Evolutionary conservation across 139 green algal genomes (phyloP), one percentile per base, ranked within the genome.

Genomic region (Picochlorum sp.): DNA sequence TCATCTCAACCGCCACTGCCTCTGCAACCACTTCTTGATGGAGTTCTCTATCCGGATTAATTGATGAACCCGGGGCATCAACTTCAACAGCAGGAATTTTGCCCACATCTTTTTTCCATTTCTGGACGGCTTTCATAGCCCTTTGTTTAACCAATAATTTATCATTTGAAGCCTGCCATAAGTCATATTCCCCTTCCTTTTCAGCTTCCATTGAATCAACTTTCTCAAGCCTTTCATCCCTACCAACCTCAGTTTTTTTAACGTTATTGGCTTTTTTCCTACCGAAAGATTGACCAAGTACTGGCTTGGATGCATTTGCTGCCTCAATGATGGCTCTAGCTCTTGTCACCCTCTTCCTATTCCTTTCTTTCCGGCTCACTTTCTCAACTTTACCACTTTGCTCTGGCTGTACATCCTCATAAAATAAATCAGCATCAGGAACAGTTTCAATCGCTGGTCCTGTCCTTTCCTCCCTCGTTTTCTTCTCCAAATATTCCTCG

Each of bases 11-110:
- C 1, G 87, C 87, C 33, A 95, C 87, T 28, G 86, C 73, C 24
- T 64, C 56, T 20, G 80, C 85, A 44, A 95, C 40, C 3, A 80
- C 87, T 36, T 95, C 87, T 69, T 94, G 79, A 55, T 88, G 77
- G 41, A 76, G 55, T 63, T 77, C 76, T 1, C 14, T 20, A 35
- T 83, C 71, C 0, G 87, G 87, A 64, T 95, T 95, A 73, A 83
- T 91, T 6, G 85, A 93, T 66, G 80, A 91, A 31, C 87, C 87
- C 0, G 87, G 70, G 9, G 63, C 28, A 39, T 85, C 79, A 4
- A 93, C 62, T 59, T 91, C 81, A 18, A 94, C 72, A 12, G 76
- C 65, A 25, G 53, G 26, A 28, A 33, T 5, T 33, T 33, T 26
- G 8, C 24, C 30, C 12, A 31, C 12, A 31, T 24, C 20, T 7